These are phyloP conservation scores for Eucalyptus victrix DNA, from an alignment of 345 rosid species.

Conservation along the genomic window DNA sequence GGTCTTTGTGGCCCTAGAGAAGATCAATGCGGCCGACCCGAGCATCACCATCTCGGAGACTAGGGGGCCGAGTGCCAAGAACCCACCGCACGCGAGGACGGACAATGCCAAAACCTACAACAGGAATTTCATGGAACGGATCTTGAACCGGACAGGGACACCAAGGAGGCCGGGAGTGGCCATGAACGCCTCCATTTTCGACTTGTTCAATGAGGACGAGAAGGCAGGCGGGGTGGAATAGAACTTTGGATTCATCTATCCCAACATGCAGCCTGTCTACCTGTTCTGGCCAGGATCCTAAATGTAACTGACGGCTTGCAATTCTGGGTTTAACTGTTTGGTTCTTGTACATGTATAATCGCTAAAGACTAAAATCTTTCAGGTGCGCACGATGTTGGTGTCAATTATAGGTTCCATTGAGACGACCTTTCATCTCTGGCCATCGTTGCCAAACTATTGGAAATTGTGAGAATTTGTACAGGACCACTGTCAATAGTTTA, in stretches of 20 bases:
- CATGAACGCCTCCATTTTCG: background rate
- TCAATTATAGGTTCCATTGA: background rate
- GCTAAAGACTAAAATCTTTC: background rate
- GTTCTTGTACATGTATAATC: background rate
- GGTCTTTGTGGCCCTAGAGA: background rate
- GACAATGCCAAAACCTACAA: background rate
- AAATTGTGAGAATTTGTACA: no score
- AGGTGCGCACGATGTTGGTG: background rate
- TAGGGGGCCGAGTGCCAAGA: background rate
- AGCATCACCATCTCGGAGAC: background rate
- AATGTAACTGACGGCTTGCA: background rate
- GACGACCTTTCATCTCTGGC: background rate
- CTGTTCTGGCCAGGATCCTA: background rate
- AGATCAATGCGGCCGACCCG: background rate
- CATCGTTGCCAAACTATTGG: background rate
- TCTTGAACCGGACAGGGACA: background rate
- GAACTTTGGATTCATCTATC: background rate
- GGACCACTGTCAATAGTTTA: no score
- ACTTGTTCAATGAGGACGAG: background rate
- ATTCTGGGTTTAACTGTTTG: background rate
- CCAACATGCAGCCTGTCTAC: background rate
- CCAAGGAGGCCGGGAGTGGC: background rate
- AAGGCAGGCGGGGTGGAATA: background rate
- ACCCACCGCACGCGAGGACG: background rate
- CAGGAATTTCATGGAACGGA: background rate